Conservation (phyloP, 31 red algal genomes). For the Asparagopsis taxiformis region DNA sequence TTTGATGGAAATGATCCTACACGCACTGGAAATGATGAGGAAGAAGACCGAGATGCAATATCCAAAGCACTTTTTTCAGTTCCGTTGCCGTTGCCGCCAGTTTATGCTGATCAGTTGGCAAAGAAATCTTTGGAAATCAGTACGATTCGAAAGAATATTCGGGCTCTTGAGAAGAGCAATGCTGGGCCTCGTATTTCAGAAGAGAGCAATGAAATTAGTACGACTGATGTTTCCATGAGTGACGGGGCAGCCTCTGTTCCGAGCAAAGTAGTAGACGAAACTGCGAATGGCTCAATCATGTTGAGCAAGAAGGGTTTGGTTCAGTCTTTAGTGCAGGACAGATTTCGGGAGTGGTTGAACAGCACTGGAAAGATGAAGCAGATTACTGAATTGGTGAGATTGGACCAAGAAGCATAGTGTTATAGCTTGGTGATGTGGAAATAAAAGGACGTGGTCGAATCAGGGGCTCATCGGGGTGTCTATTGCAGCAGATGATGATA, state of each 20-base stretch:
- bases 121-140: constrained; percentile 38
- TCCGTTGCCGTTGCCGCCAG: constrained; percentile 50
- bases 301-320: constrained; percentile 27
- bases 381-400: constrained; percentile 54
- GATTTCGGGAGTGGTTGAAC: constrained; percentile 63
- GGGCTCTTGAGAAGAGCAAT: constrained; percentile 43
- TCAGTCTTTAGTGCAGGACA: constrained; percentile 53
- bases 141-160: constrained; percentile 40
- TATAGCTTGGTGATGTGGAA: background rate
- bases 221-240: constrained; percentile 52
- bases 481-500: too few relatives aligned
- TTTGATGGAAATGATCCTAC: constrained; percentile 12
- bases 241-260: constrained; percentile 14
- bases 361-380: constrained; percentile 59
- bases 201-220: constrained; percentile 3
- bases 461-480: too few relatives aligned
- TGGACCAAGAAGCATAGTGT: constrained; percentile 19
- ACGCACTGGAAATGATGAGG: constrained; percentile 29
- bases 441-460: too few relatives aligned
- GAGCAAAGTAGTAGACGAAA: constrained; percentile 18
- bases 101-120: constrained; percentile 48
- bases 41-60: constrained; percentile 44
- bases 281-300: background rate
- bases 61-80: constrained; percentile 45
- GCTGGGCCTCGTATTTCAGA: constrained; percentile 4